Evolutionary conservation across 257 asterid species (phyloP).

Genomic region (Nicotiana attenuata): DNA sequence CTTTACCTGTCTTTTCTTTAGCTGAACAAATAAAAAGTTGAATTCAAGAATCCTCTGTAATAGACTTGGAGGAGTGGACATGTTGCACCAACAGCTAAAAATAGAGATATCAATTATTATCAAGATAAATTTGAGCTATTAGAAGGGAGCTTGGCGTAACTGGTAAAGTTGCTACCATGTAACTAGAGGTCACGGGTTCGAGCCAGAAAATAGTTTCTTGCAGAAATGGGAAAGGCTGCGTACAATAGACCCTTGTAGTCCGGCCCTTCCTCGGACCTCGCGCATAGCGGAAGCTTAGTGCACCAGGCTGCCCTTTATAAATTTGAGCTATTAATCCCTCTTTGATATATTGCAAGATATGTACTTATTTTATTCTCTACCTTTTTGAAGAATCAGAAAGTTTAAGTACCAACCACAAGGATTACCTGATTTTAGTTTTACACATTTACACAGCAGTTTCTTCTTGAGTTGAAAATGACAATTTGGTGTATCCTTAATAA

Average conservation of each 20-base stretch:
- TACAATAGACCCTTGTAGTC: no score
- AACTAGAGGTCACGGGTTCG: no score
- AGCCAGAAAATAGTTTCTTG: no score
- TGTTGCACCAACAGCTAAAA: background rate
- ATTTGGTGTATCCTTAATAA: background rate
- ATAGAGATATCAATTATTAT: background rate
- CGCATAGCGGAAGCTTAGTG: no score
- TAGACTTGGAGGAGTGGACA: background rate
- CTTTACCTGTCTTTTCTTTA: no score
- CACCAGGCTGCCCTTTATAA: no score
- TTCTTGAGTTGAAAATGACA: background rate
- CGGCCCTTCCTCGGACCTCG: no score
- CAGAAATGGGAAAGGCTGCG: no score
- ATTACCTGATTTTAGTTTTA: background rate
- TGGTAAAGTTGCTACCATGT: no score
- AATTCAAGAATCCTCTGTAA: constrained; percentile 3
- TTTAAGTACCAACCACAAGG: background rate
- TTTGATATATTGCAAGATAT: background rate
- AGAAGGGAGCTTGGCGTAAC: no score
- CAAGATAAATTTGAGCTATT: background rate
- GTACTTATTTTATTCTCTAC: background rate
- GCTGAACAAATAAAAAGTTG: background rate
- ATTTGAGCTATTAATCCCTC: background rate
- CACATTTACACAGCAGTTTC: background rate
- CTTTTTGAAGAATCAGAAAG: background rate